phyloP scores from a whole-genome alignment of 2,329 filamentous ascomycete genomes.

The Fusarium vanettenii region DNA sequence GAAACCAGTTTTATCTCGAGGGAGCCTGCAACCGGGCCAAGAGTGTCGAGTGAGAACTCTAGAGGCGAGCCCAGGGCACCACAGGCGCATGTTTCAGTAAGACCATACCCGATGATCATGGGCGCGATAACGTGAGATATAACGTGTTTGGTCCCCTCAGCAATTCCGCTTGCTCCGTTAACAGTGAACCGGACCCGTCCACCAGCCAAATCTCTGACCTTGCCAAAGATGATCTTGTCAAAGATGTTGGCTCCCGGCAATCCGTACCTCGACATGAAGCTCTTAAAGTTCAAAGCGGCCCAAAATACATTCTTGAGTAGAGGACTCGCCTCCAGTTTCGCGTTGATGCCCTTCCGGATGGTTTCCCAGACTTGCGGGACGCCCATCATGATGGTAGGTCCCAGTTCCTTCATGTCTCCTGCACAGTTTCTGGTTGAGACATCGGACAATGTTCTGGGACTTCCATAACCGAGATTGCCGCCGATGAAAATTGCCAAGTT shows the following conservation, averaged over 20 bases:
- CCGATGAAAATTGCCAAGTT: conserved; percentile 90
- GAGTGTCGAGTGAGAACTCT: conserved; percentile 79
- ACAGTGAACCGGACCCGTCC: conserved; percentile 87
- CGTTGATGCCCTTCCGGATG: conserved; percentile 90
- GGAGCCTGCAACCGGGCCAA: conserved; percentile 81
- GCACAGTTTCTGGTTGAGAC: conserved; percentile 86
- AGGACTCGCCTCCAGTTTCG: conserved; percentile 77
- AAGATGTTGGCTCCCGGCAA: conserved; percentile 77
- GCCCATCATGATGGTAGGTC: conserved; percentile 88
- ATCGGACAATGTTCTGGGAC: conserved; percentile 87
- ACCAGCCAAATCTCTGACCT: conserved; percentile 89
- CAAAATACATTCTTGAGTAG: conserved; percentile 82
- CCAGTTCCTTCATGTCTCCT: conserved; percentile 92
- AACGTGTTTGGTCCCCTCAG: conserved; percentile 88
- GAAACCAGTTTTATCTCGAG: conserved; percentile 93
- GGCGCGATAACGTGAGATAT: conserved; percentile 91
- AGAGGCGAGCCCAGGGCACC: conserved; percentile 83
- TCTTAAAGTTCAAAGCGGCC: conserved; percentile 70
- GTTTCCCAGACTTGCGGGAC: conserved; percentile 98
- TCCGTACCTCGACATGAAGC: conserved; percentile 65
- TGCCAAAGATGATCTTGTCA: conserved; percentile 87
- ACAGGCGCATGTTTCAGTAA: conserved; percentile 91
- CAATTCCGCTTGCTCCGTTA: conserved; percentile 94
- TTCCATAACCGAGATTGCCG: conserved; percentile 91
- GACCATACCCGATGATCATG: conserved; percentile 93